Base-by-base conservation (phyloP, 2,329 filamentous ascomycete species). In the Gnomoniopsis smithogilvyi region DNA sequence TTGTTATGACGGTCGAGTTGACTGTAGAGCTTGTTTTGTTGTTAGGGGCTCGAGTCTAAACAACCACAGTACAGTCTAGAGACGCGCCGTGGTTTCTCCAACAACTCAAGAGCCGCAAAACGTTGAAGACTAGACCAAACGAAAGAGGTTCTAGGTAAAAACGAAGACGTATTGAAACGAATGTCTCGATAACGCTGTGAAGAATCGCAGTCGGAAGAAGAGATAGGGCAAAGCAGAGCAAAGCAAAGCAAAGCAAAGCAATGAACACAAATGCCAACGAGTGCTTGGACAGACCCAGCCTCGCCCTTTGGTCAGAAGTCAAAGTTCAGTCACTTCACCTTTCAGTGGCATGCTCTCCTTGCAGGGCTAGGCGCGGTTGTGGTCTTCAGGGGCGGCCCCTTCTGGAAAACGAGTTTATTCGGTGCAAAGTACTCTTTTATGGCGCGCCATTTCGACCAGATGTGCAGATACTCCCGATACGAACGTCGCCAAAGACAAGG, bases 161-260 rank as follows among this genome's bases (percentile, higher is more conserved):
- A 60, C 24, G 38, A 54, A 38, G 49, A 58, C 54, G 49, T 49
- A 58, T 59, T 6, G 17, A 66, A 70, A 70, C 67, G 67, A 70
- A 64, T 61, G 67, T 67, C 61, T 54, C 51, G 59, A 51, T 63
- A 57, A 41, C 22, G 51, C 33, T 21, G 24, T 59, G 57, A 57
- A 59, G 52, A 21, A 11, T 3, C 17, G 8, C 26, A 30, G 8
- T 30, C 6, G 38, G 48, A 56, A 61, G 55, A 56, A 48, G 53
- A 54, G 33, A 57, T 49, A 59, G 62, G 59, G 53, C 34, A 43
- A 57, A 46, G 48, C 36, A 60, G 41, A 51, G 48, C 34, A 36
- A 45, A 49, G 49, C 54, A 50, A 52, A n/a, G 22, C 48, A 51
- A 53, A 50, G 51, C 56, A 49, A 49, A 46, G 41, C 22, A 50